Percentiles rank a stretch among this genome's conserved stretches.
Conservation (phyloP, 306 rosid genomes). For the Corylus heterophylla region DNA sequence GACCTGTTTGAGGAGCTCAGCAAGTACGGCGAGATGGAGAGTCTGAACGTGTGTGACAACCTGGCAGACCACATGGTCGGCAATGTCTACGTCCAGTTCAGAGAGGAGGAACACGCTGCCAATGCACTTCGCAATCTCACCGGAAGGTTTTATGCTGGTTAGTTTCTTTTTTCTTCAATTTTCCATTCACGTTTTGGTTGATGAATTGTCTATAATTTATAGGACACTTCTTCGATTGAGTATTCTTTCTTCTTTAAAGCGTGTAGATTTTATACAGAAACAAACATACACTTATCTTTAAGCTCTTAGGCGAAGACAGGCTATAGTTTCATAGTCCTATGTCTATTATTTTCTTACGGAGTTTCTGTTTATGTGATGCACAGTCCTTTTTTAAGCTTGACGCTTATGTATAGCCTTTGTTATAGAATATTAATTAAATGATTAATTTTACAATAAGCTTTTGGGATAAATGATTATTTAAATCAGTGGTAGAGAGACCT, state of each 20-base stretch:
- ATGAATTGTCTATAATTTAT: no score
- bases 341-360: no score
- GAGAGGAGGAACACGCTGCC: conserved; percentile 70
- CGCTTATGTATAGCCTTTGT: neutral
- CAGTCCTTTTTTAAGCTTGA: neutral
- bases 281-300: no score
- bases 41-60: conserved; percentile 71
- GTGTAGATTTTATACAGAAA: no score
- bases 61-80: conserved; percentile 86
- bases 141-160: conserved; percentile 70
- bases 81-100: conserved; percentile 71
- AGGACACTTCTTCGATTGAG: no score
- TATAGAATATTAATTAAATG: no score
- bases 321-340: neutral
- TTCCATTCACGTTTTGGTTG: neutral
- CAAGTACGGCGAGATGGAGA: conserved; percentile 67
- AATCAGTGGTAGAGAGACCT: no score
- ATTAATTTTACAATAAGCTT: no score
- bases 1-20: conserved; percentile 65
- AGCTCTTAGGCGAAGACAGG: no score
- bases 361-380: no score
- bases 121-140: conserved; percentile 55
- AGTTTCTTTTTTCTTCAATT: conserved; percentile 6
- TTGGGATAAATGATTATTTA: no score
- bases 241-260: no score